phyloP scores from a whole-genome alignment of 2,329 filamentous ascomycete species.

The Alternaria triticimaculans region DNA sequence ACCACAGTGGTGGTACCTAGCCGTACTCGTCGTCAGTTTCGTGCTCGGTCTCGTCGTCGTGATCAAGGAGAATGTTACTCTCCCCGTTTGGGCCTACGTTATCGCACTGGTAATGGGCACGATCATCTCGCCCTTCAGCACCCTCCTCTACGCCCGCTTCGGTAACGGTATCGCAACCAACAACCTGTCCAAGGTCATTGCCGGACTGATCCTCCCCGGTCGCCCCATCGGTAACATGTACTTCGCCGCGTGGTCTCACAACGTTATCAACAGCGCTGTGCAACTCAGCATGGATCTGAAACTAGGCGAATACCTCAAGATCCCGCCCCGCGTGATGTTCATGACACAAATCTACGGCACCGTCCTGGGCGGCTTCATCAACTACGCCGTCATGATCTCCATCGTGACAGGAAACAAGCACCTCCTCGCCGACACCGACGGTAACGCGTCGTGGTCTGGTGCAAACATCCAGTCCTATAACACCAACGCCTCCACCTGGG shows the following conservation, averaged over 20 bases:
- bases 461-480: constrained; percentile 22
- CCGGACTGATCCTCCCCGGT: constrained; percentile 18
- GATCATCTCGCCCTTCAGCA: constrained; percentile 22
- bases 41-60: constrained; percentile 20
- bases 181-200: constrained; percentile 23
- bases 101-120: constrained; percentile 12
- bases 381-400: constrained; percentile 23
- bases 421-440: constrained; percentile 20
- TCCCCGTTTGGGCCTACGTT: constrained; percentile 20
- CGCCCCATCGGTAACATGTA: constrained; percentile 25
- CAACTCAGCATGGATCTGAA: constrained; percentile 23
- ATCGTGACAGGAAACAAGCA: constrained; percentile 18
- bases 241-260: constrained; percentile 22
- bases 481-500: constrained; percentile 24
- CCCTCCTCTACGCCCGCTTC: constrained; percentile 17
- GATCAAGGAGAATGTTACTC: constrained; percentile 21
- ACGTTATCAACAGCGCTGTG: constrained; percentile 16
- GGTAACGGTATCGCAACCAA: constrained; percentile 25
- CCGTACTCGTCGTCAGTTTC: constrained; percentile 18
- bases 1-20: constrained; percentile 23
- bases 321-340: constrained; percentile 24
- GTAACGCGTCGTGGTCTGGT: constrained; percentile 20
- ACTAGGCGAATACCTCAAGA: constrained; percentile 22
- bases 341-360: constrained; percentile 22
- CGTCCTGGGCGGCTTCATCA: constrained; percentile 22